phyloP scores from a whole-genome alignment of 2,329 filamentous ascomycete species.

The Botrytis paeoniae region DNA sequence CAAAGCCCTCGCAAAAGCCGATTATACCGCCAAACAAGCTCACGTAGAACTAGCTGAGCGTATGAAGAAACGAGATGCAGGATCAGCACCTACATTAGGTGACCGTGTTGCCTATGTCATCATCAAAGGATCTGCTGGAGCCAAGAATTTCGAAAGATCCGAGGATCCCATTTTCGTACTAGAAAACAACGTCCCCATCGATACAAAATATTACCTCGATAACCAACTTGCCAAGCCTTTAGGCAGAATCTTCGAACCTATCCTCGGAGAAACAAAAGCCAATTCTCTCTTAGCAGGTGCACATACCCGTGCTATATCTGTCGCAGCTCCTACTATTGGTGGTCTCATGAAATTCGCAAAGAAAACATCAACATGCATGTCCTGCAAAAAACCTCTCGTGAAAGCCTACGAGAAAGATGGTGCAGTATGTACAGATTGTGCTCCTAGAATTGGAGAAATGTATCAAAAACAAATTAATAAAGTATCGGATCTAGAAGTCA shows the following conservation, averaged over 20 bases:
- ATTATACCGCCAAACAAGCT: conserved; percentile 89
- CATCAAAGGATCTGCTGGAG: conserved; percentile 81
- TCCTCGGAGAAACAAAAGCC: conserved; percentile 89
- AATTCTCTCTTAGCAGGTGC: conserved; percentile 83
- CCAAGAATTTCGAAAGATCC: conserved; percentile 95
- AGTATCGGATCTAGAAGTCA: conserved; percentile 86
- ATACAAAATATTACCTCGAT: conserved; percentile 97
- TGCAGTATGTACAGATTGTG: conserved; percentile 85
- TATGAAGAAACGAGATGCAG: conserved; percentile 55
- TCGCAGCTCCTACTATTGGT: conserved; percentile 85
- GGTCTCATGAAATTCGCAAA: conserved; percentile 98
- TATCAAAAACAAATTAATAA: conserved; percentile 89
- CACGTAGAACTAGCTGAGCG: conserved; percentile 93
- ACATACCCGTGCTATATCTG: conserved; percentile 90
- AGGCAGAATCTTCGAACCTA: conserved; percentile 94
- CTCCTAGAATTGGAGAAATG: conserved; percentile 81
- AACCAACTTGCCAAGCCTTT: conserved; percentile 97
- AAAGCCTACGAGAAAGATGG: conserved; percentile 76
- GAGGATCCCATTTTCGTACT: conserved; percentile 97
- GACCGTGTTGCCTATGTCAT: conserved; percentile 69
- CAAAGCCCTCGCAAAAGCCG: conserved; percentile 87
- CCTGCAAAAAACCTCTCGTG: conserved; percentile 92
- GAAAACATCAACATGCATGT: conserved; percentile 97
- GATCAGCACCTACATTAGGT: conserved; percentile 15
- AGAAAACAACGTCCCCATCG: conserved; percentile 95